These are phyloP conservation scores for Pseudoperonospora humuli DNA, from an alignment of 352 stramenopile species.

Conservation along the genomic window DNA sequence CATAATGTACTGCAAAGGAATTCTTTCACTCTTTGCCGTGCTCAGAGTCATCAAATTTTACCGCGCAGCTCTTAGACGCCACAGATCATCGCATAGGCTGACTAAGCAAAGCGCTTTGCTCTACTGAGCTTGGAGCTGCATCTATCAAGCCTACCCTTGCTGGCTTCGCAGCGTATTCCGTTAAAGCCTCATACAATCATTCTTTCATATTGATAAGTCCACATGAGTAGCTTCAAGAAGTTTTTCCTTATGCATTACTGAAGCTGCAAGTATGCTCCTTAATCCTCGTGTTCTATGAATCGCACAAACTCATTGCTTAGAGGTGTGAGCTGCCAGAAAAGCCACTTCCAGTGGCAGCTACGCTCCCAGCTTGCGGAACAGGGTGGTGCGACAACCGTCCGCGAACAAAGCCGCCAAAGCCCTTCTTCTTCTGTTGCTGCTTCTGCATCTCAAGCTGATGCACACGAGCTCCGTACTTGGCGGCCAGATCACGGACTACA, in stretches of 20 bases:
- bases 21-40: too few relatives aligned
- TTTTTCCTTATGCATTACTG: constrained; percentile 6
- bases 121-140: too few relatives aligned
- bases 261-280: background rate
- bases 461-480: constrained; percentile 73
- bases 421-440: constrained; percentile 72
- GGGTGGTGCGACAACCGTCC: constrained; percentile 64
- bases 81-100: too few relatives aligned
- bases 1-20: too few relatives aligned
- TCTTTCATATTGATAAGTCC: too few relatives aligned
- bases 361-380: constrained; percentile 9
- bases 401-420: constrained; percentile 75
- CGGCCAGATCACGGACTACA: constrained; percentile 63
- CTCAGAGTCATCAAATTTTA: too few relatives aligned
- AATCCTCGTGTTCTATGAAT: background rate
- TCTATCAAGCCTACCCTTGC: too few relatives aligned
- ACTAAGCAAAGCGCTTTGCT: too few relatives aligned
- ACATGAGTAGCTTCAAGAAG: background rate
- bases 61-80: too few relatives aligned
- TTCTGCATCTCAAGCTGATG: constrained; percentile 76
- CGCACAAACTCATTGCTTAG: constrained; percentile 7
- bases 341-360: constrained; percentile 16
- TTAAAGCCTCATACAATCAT: too few relatives aligned
- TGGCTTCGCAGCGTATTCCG: too few relatives aligned
- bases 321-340: constrained; percentile 17